phyloP scores from a whole-genome alignment of 2,329 filamentous ascomycete genomes.

The Teratosphaeriaceae sp. region DNA sequence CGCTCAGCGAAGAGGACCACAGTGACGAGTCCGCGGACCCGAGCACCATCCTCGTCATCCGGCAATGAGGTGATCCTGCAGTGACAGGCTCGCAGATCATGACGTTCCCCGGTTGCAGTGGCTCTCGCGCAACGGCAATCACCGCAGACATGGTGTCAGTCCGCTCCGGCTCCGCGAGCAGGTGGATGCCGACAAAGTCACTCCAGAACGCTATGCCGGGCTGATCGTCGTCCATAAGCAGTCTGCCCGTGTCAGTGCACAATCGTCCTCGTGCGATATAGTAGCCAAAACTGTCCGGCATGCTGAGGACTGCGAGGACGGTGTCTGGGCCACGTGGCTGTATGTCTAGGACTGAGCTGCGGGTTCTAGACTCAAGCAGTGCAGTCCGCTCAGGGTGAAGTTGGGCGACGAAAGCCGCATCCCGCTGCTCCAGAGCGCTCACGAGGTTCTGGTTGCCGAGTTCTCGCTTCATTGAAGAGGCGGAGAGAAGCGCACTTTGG shows the following conservation, averaged over 20 bases:
- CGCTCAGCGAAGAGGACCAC: slow-evolving; percentile 6
- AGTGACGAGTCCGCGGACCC: not conserved
- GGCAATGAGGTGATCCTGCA: not conserved
- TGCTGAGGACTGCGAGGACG: too few relatives aligned
- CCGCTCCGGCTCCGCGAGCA: not conserved
- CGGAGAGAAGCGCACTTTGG: slow-evolving; percentile 5
- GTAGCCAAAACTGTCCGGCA: too few relatives aligned
- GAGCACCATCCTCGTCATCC: not conserved
- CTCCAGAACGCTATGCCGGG: slow-evolving; percentile 5
- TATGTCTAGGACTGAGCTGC: not conserved
- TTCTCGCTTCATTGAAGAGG: slow-evolving; percentile 10
- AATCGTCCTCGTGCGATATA: too few relatives aligned
- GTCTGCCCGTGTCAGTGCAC: too few relatives aligned
- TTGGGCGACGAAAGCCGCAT: slow-evolving; percentile 18
- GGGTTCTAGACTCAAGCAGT: not conserved
- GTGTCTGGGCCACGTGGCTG: too few relatives aligned
- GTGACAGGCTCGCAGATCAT: not conserved
- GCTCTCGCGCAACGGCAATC: slow-evolving; percentile 1
- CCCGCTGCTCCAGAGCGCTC: slow-evolving; percentile 11
- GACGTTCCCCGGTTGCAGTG: slow-evolving; percentile 4
- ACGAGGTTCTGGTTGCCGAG: not conserved
- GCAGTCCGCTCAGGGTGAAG: slow-evolving; percentile 16
- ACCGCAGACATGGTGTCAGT: not conserved
- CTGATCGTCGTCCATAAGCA: too few relatives aligned
- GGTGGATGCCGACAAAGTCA: slow-evolving; percentile 2